phyloP scores from a whole-genome alignment of 148 eudicot genomes.

The Pouteria glomerata region DNA sequence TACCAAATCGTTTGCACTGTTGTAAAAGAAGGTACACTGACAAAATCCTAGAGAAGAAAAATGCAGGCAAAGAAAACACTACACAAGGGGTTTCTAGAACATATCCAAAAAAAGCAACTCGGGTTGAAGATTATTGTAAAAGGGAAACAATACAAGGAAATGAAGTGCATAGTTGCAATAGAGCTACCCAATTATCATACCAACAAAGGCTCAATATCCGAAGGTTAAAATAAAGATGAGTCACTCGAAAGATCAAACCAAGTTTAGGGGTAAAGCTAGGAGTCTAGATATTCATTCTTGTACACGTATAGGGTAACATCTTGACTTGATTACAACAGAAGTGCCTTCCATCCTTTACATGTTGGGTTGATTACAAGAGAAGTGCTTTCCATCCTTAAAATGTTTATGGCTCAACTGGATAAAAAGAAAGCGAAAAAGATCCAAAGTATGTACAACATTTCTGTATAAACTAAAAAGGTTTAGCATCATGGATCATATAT shows the following conservation, averaged over 20 bases:
- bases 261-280: neutral
- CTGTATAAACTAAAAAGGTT: neutral
- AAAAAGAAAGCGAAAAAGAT: too few relatives aligned
- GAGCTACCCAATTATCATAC: neutral
- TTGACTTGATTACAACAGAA: neutral
- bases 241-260: neutral
- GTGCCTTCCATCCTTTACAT: too few relatives aligned
- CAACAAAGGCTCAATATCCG: neutral
- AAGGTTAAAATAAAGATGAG: neutral
- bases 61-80: neutral
- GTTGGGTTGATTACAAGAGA: too few relatives aligned
- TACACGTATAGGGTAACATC: neutral
- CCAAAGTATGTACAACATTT: too few relatives aligned
- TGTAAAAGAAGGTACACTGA: neutral
- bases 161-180: neutral
- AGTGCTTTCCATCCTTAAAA: too few relatives aligned
- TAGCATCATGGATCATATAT: neutral
- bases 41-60: neutral
- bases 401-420: too few relatives aligned
- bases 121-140: neutral
- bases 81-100: neutral
- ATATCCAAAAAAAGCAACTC: neutral
- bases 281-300: neutral
- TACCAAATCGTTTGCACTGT: neutral
- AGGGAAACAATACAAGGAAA: neutral